Percentiles rank a stretch among this genome's conserved stretches.
These are phyloP conservation scores for Prunus armeniaca DNA, from an alignment of 306 rosid genomes.

Conservation along the genomic window DNA sequence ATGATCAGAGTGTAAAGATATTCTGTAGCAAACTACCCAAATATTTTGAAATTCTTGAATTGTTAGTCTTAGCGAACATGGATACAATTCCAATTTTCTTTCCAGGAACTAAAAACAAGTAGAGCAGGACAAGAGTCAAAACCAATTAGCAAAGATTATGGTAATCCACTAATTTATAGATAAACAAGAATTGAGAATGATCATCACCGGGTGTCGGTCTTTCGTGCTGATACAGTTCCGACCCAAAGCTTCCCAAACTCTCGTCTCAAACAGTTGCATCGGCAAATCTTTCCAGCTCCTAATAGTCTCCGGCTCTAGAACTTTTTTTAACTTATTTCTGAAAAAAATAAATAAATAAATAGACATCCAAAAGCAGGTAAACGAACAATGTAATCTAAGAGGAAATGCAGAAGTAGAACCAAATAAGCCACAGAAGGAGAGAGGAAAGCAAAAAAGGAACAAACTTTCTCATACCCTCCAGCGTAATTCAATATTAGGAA, in stretches of 20 bases:
- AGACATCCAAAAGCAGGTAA: background rate
- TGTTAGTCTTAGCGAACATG: background rate
- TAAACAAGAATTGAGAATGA: constrained; percentile 7
- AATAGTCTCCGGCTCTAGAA: constrained; percentile 23
- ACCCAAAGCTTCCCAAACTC: constrained; percentile 52
- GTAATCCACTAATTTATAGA: background rate
- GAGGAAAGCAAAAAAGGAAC: background rate
- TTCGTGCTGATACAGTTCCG: background rate
- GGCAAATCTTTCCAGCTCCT: constrained; percentile 37
- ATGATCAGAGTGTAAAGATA: background rate
- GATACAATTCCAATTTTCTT: background rate
- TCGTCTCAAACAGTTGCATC: constrained; percentile 44
- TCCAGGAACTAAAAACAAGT: background rate
- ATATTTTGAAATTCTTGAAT: background rate
- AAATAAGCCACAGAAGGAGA: background rate
- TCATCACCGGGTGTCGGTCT: constrained; percentile 55
- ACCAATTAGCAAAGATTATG: background rate
- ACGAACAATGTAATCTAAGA: background rate
- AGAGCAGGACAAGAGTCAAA: background rate
- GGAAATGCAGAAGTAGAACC: background rate
- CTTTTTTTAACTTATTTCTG: background rate
- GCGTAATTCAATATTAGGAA: constrained; percentile 56
- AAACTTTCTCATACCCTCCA: constrained; percentile 44
- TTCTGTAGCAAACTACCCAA: background rate
- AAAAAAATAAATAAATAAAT: background rate